Evolutionary conservation across 176 grass and related monocot genomes (phyloP).

Genomic region (Poa annua): DNA sequence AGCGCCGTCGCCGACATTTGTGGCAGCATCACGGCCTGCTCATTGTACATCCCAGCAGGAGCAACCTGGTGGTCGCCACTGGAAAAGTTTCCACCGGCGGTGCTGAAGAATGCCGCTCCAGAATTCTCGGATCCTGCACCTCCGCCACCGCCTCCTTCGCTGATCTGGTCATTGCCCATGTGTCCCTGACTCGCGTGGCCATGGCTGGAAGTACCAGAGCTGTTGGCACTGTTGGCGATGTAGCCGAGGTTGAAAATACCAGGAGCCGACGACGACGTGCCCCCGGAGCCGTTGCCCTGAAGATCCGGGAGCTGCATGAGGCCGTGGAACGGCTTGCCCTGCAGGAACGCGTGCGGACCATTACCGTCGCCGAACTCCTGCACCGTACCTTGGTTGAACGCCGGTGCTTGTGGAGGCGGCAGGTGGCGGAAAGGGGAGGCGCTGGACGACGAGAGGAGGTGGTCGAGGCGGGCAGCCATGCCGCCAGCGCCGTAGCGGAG

Average conservation of each 20-base stretch:
- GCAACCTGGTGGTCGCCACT: constrained; percentile 57
- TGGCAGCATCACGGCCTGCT: constrained; percentile 55
- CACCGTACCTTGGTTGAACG: constrained; percentile 45
- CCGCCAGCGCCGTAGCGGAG: constrained; percentile 50
- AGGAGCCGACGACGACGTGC: constrained; percentile 42
- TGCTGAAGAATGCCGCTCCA: constrained; percentile 53
- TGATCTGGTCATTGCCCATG: constrained; percentile 49
- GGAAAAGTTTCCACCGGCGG: constrained; percentile 48
- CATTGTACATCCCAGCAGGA: constrained; percentile 59
- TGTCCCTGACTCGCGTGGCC: constrained; percentile 60
- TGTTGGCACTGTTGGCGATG: constrained; percentile 57
- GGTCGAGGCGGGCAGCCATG: constrained; percentile 51
- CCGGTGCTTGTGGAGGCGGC: constrained; percentile 31
- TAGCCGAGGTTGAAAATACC: constrained; percentile 74
- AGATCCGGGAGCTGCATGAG: constrained; percentile 88
- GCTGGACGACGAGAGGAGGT: constrained; percentile 59
- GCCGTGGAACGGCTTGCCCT: constrained; percentile 81
- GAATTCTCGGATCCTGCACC: constrained; percentile 50
- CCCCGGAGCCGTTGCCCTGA: constrained; percentile 58
- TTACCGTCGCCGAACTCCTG: constrained; percentile 58
- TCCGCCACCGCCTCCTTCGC: constrained; percentile 40
- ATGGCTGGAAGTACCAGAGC: constrained; percentile 58
- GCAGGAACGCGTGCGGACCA: constrained; percentile 57
- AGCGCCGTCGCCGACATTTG: constrained; percentile 95
- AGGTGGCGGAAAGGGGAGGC: constrained; percentile 61